Conservation (phyloP, 306 rosid species). For the Prunus padus region DNA sequence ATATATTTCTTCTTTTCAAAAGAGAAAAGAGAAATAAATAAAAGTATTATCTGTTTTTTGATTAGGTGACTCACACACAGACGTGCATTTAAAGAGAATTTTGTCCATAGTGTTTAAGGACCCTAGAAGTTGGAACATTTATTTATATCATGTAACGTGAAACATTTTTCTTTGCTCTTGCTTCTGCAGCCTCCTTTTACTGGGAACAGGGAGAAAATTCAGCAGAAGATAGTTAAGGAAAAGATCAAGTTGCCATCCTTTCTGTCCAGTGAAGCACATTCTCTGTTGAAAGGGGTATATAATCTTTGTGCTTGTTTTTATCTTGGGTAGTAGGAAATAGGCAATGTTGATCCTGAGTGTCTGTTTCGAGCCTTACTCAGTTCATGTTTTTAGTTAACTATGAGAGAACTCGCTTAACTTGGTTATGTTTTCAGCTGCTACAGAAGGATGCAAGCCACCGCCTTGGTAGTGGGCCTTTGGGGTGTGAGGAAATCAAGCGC, state of each 20-base stretch:
- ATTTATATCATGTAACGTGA: not conserved
- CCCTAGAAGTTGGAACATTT: not conserved
- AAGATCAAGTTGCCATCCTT: conserved; percentile 85
- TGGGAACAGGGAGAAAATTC: conserved; percentile 81
- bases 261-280: conserved; percentile 91
- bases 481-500: conserved; percentile 71
- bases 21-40: not conserved
- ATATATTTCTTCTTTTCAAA: not conserved
- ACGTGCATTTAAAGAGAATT: not conserved
- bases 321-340: not conserved
- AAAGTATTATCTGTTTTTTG: not conserved
- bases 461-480: conserved; percentile 61
- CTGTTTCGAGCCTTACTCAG: conserved; percentile 5
- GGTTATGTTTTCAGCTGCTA: conserved; percentile 55
- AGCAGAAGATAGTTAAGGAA: conserved; percentile 87
- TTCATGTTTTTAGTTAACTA: not conserved
- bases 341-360: not conserved
- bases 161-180: conserved; percentile 21
- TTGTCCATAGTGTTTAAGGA: not conserved
- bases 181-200: conserved; percentile 82
- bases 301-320: not conserved
- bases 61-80: not conserved
- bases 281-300: conserved; percentile 80
- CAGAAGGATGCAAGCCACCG: conserved; percentile 74
- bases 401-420: conserved; percentile 6